Evolutionary conservation across 805 yeast genomes (phyloP), one percentile per base, ranked within the genome.

Genomic region (Ogataea methanolica): DNA sequence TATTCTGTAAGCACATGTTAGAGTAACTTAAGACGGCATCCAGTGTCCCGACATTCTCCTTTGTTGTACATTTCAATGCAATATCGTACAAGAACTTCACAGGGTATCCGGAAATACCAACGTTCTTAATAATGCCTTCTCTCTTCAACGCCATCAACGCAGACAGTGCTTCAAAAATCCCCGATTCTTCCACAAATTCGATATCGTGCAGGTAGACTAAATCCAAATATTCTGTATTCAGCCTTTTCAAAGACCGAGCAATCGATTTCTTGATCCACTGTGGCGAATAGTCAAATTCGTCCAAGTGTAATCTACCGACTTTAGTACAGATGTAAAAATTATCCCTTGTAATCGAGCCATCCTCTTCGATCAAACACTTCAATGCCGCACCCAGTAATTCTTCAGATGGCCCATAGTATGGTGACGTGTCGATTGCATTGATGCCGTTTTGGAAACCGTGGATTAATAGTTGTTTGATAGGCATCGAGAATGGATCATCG

Each of bases 321-420:
- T 91, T 91, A 22, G 97, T 87, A 58, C 89, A 83, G 23, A 92
- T 72, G 56, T 74, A 82, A 62, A 85, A 85, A 17, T 71, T 60
- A 5, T 82, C 83, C 49, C 98, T 74, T 0, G 81, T 73, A 56
- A 73, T 65, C 42, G 60, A 62, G 36, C 73, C 71, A 1, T 62
- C 61, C 5, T 61, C 60, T 8, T 69, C 43, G 5, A 63, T 53
- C 31, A 69, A 52, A 1, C 59, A 46, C 22, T 66, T 62, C 53
- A 91, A 67, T 0, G 90, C 92, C 15, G 72, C 51, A 1, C 98
- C 97, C 6, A 88, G 61, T 14, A 91, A 53, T 17, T 67, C 72
- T 60, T 91, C 98, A 5, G 96, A 86, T 0, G 88, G 88, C 0
- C 97, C 97, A 62, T 91, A 91, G 67, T 88, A 90, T 4, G 97